Conservation (phyloP, 345 rosid species). For the Hibiscus syriacus region DNA sequence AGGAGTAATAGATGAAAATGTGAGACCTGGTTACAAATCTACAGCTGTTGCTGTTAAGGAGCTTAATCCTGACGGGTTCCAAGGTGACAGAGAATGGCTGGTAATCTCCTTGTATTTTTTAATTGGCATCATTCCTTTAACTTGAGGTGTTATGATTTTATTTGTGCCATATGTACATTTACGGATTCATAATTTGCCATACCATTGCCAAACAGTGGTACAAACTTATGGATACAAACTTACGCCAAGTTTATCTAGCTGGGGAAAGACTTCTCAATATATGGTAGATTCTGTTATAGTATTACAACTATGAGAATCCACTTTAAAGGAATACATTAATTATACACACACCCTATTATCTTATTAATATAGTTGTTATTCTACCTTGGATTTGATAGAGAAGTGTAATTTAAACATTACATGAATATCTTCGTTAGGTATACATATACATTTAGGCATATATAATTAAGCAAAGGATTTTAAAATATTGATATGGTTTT, state of each 20-base stretch:
- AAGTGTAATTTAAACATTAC: no score
- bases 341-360: background rate
- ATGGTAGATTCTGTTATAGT: background rate
- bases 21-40: conserved; percentile 53
- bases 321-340: background rate
- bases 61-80: conserved; percentile 30
- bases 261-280: background rate
- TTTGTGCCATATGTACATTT: background rate
- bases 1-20: conserved; percentile 65
- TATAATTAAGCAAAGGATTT: background rate
- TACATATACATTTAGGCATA: background rate
- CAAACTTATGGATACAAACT: background rate
- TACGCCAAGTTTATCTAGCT: background rate
- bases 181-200: background rate
- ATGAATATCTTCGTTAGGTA: no score
- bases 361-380: background rate
- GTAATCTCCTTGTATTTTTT: conserved; percentile 29
- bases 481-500: background rate
- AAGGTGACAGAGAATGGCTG: conserved; percentile 99
- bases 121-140: background rate
- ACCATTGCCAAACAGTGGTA: background rate
- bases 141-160: background rate
- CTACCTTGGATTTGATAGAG: background rate
- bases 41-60: conserved; percentile 81
- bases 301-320: background rate